Base-by-base conservation (phyloP, 2,329 filamentous ascomycete species). In the Calonectria fujianensis region DNA sequence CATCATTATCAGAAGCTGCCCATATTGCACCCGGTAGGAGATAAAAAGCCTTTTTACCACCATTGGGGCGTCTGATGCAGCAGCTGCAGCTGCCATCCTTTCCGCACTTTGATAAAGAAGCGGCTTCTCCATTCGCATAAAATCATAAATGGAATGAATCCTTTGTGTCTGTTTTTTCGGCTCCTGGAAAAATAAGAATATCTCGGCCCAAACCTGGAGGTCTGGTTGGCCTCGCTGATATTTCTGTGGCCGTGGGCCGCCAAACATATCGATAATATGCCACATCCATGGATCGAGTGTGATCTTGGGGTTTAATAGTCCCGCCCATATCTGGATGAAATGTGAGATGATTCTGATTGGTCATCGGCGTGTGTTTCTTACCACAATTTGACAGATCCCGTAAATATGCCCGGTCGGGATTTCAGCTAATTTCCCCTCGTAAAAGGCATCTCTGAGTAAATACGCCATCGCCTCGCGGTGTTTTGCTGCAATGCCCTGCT, bases 241-340 rank as follows among this genome's bases (percentile, higher is more conserved):
- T 18, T 74, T 65, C 0, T 64, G 69, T 8, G 76, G 76, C 6
- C 76, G 63, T 35, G 68, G 57, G 11, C 54, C 57, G 31, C 69
- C 29, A 2, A 45, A 48, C 2, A 68, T 69, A 4, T 70, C 74
- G 3, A 70, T 7, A 0, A 78, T 37, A 4, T 76, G 59, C 76
- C 76, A 75, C 7, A 63, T 78, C 76, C 76, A 77, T 4, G 71
- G n/a, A 1, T 72, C 76, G 0, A 77, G 76, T 20, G 69, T 32
- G 1, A 77, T 45, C 0, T 65, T 74, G 3, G 74, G 74, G 20
- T 76, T 68, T 7, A 65, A 57, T 0, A 77, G 39, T 8, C 70
- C 65, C 1, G 71, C 76, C 37, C 68, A 77, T 4, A 77, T 41
- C 76, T 77, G n/a, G 1, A 35, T 27, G 4, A 9, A 8, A 13